Evolutionary conservation across 768 basidiomycete species (phyloP), one percentile per base, ranked within the genome.

Genomic region (Pulveroboletus frians): DNA sequence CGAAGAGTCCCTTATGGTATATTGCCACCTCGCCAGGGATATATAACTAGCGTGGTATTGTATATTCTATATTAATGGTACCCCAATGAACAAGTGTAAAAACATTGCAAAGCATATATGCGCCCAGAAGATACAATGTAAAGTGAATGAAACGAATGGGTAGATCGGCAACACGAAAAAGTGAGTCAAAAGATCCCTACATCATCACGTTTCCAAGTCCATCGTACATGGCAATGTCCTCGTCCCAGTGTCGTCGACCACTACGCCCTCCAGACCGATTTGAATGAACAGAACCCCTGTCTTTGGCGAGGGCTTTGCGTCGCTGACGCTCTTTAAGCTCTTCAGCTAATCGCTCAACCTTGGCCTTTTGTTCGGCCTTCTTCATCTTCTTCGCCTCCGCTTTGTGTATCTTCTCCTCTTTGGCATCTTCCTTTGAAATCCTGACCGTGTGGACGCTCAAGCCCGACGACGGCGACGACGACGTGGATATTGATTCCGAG

Each of bases 391-490:
- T 73, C 39, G 72, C 71, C 47, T 75, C 71, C 20, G 69, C 71
- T 62, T 71, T 78, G 47, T 65, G 65, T 53, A 56, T 61, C 62
- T 74, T 79, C 55, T 69, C 64, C 49, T 77, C 78, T 37, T 62
- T 59, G 49, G 54, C 59, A n/a, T 65, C 55, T n/a, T 54, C 57
- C 43, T 52, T 68, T 7, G 53, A 52, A 5, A 21, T 35, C 31
- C 29, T 64, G 1, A 51, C 46, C 14, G 54, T 31, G 1, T 46
- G 9, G 10, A 46, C 15, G 14, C 55, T 62, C 30, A 39, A 15
- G 20, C 61, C 64, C 21, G 57, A 58, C n/a, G 66, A 62, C 14
- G 43, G 37, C 13, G 52, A 45, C 23, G 40, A 46, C 27, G 38
- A 17, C n/a, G 50, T 57, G n/a, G 39, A 47, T 9, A 26, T 26